These are phyloP conservation scores for Capsicum rhomboideum DNA, from an alignment of 257 asterid species.

Conservation along the genomic window DNA sequence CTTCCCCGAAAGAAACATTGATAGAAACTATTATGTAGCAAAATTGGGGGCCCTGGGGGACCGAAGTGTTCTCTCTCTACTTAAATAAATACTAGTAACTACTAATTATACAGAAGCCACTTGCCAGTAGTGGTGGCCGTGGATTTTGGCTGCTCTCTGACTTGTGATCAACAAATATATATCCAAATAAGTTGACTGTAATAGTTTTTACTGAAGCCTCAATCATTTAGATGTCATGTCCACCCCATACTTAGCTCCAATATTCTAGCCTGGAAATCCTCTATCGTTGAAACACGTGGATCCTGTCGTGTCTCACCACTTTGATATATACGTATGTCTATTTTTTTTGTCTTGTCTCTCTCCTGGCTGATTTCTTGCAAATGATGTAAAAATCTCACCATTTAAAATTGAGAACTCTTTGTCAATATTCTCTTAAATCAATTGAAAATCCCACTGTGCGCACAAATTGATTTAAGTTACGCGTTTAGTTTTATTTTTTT, in stretches of 20 bases:
- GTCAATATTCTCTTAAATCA: no score
- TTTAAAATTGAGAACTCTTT: no score
- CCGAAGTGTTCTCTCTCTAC: neutral
- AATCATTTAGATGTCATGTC: constrained; percentile 10
- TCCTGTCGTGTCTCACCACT: no score
- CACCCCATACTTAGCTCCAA: neutral
- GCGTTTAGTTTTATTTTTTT: no score
- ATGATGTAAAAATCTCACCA: no score
- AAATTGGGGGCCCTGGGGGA: neutral
- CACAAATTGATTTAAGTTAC: no score
- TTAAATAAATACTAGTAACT: neutral
- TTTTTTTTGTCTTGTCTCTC: no score
- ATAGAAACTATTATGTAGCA: neutral
- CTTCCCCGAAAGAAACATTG: neutral
- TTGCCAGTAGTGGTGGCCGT: neutral
- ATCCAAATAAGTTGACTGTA: neutral
- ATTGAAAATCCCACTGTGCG: no score
- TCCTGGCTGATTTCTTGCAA: no score
- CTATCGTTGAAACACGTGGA: no score
- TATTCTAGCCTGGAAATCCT: no score
- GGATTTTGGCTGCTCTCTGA: neutral
- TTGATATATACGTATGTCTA: no score
- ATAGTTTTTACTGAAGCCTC: neutral
- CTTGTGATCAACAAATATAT: neutral
- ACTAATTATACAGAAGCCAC: neutral